These are phyloP conservation scores for Brassica nigra DNA, from an alignment of 345 rosid genomes.

Conservation along the genomic window DNA sequence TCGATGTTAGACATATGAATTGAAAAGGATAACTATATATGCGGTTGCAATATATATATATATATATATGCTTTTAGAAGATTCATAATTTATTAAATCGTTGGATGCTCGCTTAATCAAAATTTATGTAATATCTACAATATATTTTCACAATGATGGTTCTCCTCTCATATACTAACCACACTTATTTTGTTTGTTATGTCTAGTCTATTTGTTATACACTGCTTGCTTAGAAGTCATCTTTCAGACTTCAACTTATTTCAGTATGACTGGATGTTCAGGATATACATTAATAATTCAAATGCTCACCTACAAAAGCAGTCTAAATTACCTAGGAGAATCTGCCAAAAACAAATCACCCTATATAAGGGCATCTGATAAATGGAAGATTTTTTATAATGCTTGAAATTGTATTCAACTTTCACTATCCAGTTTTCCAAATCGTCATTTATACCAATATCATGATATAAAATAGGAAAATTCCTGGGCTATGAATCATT, in stretches of 20 bases:
- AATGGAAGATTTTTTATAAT: neutral
- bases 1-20: constrained; percentile 5
- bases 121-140: constrained; percentile 16
- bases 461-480: constrained; percentile 13
- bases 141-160: neutral
- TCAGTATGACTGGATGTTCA: neutral
- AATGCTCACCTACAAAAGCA: neutral
- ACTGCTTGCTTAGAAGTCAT: neutral
- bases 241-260: neutral
- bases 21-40: constrained; percentile 2
- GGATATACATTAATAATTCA: neutral
- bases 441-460: constrained; percentile 1
- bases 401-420: neutral
- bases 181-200: neutral
- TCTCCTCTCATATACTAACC: neutral
- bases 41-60: constrained; percentile 6
- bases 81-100: constrained; percentile 14
- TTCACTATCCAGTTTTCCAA: neutral
- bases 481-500: neutral
- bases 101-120: constrained; percentile 2
- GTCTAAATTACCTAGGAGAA: neutral
- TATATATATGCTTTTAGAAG: constrained; percentile 17
- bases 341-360: neutral
- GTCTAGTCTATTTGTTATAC: neutral
- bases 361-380: constrained; percentile 18